Evolutionary conservation across 257 asterid genomes (phyloP).

Genomic region (Solanum boliviense): DNA sequence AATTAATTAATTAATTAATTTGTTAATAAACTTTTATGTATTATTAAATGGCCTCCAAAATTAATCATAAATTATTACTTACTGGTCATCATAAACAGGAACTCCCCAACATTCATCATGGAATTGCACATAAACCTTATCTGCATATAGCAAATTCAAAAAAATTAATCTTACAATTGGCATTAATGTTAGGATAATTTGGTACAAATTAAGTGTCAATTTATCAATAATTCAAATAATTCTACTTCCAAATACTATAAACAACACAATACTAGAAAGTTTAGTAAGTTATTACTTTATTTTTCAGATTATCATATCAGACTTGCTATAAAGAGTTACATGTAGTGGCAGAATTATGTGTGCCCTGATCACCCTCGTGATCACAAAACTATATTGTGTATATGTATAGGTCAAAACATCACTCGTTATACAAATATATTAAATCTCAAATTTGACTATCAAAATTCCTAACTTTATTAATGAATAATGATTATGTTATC

Average conservation of each 20-base stretch:
- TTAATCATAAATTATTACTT: slow-evolving; percentile 8
- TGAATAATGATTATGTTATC: not conserved
- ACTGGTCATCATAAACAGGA: slow-evolving; percentile 92
- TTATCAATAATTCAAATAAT: not conserved
- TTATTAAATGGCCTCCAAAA: not conserved
- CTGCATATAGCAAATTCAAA: slow-evolving; percentile 23
- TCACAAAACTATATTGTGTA: not conserved
- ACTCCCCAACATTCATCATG: slow-evolving; percentile 99
- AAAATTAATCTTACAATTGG: not conserved
- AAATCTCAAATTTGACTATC: not conserved
- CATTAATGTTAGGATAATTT: not conserved
- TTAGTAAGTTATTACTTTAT: not conserved
- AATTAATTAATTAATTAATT: not conserved
- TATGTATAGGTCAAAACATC: not conserved
- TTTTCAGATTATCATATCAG: not conserved
- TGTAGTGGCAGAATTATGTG: not conserved
- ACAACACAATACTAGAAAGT: not conserved
- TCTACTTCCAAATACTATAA: not conserved
- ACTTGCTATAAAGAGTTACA: not conserved
- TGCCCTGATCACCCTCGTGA: not conserved
- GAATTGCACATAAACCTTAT: slow-evolving; percentile 61
- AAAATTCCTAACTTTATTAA: not conserved
- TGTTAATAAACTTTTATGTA: not conserved
- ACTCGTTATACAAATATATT: not conserved
- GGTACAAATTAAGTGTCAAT: not conserved